Evolutionary conservation across 208 protist species (phyloP), one percentile per base, ranked within the genome.

Genomic region (Leishmania aethiopica): DNA sequence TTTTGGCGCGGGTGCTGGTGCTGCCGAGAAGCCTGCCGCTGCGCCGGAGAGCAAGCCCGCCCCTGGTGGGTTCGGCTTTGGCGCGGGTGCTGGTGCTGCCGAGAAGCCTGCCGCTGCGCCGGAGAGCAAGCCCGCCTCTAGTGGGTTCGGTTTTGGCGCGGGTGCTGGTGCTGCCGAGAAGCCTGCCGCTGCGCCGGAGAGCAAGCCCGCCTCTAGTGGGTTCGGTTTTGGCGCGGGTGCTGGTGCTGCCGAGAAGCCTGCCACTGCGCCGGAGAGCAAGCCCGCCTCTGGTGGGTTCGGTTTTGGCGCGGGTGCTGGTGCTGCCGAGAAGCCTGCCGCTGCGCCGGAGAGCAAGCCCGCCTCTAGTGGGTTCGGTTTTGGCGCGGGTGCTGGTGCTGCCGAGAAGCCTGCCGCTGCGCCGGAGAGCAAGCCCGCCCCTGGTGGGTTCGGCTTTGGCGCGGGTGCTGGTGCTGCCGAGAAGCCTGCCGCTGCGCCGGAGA

Each of bases 271-370:
- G 1, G 79, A 83, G 2, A 62, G 32, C 73, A 78, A 70, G 64
- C 64, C 64, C 35, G 77, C 64, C 17, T 28, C 13, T 47, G 42
- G 45, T 8, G 76, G 64, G 1, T 79, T 73, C 76, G 62, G 64
- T 32, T 73, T 79, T n/a, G 64, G 60, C 72, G 71, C 72, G 49
- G 35, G 62, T 53, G 32, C 57, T 77, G 70, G 3, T 25, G 59
- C 70, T 35, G 45, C 70, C 10, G 67, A 81, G n/a, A 42, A 71
- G n/a, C 37, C 40, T 35, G 70, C 28, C 25, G 67, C 32, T 35
- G 42, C 79, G 17, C 53, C 60, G 3, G 79, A 83, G 8, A 62
- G 32, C 62, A 73, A 83, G 71, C 72, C 79, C 11, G 73, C 73
- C 22, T 32, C 22, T 8, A 15, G 37, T 0, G 78, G 69, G 5